Conservation (phyloP, 768 basidiomycete genomes). For the Xerocomellus amylosporus region DNA sequence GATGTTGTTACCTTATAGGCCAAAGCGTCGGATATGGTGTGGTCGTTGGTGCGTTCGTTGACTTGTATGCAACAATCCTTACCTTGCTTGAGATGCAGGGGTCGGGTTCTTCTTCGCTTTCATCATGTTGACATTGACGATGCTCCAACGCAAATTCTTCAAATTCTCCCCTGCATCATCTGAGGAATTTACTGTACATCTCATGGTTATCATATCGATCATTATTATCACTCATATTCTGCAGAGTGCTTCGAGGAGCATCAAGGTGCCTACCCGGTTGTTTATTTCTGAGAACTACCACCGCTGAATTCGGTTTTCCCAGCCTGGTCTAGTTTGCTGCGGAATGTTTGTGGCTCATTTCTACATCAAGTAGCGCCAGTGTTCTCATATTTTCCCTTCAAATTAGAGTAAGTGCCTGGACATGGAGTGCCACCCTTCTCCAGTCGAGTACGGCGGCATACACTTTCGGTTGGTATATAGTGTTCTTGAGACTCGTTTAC, state of each 20-base stretch:
- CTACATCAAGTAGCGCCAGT: neutral
- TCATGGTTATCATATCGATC: neutral
- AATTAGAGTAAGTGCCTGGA: constrained; percentile 50
- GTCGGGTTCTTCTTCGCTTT: constrained; percentile 51
- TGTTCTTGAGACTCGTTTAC: neutral
- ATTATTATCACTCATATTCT: neutral
- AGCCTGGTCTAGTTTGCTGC: constrained; percentile 50
- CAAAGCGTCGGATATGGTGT: constrained; percentile 51
- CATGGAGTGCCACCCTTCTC: constrained; percentile 56
- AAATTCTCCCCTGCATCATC: constrained; percentile 44
- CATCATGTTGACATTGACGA: constrained; percentile 45
- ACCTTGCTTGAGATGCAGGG: constrained; percentile 26
- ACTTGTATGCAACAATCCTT: neutral
- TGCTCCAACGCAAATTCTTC: constrained; percentile 46
- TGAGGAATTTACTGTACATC: constrained; percentile 47
- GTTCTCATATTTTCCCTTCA: neutral
- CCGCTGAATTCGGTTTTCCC: neutral
- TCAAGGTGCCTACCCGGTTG: constrained; percentile 34
- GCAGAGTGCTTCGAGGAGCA: constrained; percentile 45
- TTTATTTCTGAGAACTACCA: neutral
- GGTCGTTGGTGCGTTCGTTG: constrained; percentile 38
- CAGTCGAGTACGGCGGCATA: constrained; percentile 53
- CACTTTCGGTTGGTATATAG: constrained; percentile 35
- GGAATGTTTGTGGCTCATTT: constrained; percentile 37
- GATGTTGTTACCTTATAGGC: constrained; percentile 22